Base-by-base conservation (phyloP, 495 filamentous ascomycete genomes). In the Lasiosphaeria hispida region DNA sequence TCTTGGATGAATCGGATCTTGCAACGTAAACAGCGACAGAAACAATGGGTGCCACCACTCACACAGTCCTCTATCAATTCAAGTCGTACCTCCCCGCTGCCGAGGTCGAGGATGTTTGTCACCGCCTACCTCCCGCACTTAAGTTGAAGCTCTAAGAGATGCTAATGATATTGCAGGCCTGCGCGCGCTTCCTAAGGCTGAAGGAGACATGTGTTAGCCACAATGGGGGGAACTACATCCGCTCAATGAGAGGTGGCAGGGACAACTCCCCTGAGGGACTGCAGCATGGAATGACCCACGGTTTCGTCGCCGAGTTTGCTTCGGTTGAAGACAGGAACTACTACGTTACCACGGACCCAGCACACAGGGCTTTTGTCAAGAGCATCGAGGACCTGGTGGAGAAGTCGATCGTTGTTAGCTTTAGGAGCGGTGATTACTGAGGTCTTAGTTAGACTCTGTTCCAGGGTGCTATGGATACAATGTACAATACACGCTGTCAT, bases 201-300 rank as follows among this genome's bases (percentile, higher is more conserved):
- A 62, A 65, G 38, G 52, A 70, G 15, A 72, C 72, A 6, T 83
- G 80, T 66, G 15, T 77, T 4, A 74, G 65, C 9, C 70, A 75
- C 7, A 63, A 80, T 14, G 64, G 23, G 23, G 23, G 75, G 41
- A 77, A 76, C 0, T 89, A 88, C 60, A 77, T 90, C 55, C 75
- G 76, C 48, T 70, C 77, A 1, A 64, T 75, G 8, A 77, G 72
- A 0, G 87, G 85, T 3, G 86, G 87, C 0, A 70, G 65, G 39
- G 81, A 90, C 56, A 86, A 84, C 63, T 88, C 83, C 18, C 67
- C 72, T 0, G 87, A 88, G 66, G 84, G 81, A 7, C 67, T 76
- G 18, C 83, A 87, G 70, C 66, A 72, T 19, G 81, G 74, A 1
- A 75, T 80, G 48, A 81, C 80, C 5, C 85, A 90, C 63, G 80